phyloP scores from a whole-genome alignment of 371 early-diverging fungal genomes.

The Choanephora cucurbitarum region DNA sequence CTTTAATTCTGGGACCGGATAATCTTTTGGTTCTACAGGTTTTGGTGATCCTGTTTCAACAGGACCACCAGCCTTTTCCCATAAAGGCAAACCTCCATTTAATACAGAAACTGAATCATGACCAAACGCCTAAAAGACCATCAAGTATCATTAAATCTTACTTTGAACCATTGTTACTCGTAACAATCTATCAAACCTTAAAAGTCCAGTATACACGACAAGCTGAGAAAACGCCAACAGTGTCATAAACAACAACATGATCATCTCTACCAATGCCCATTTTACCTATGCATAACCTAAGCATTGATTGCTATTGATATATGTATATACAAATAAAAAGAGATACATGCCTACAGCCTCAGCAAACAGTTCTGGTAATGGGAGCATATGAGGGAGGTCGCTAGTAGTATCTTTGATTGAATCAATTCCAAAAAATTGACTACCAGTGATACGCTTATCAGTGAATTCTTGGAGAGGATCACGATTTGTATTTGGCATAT shows the following conservation, averaged over 20 bases:
- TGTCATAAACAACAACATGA: slow-evolving; percentile 81
- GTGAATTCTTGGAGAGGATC: slow-evolving; percentile 71
- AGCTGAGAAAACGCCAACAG: slow-evolving; percentile 68
- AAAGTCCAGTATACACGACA: slow-evolving; percentile 85
- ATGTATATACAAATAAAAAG: background rate
- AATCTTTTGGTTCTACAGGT: slow-evolving; percentile 27
- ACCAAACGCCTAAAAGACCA: slow-evolving; percentile 69
- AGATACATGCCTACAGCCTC: slow-evolving; percentile 55
- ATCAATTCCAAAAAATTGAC: slow-evolving; percentile 81
- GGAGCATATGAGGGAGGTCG: slow-evolving; percentile 82
- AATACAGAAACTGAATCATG: slow-evolving; percentile 83
- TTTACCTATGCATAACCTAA: slow-evolving; percentile 37
- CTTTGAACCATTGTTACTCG: background rate
- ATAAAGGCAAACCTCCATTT: slow-evolving; percentile 85
- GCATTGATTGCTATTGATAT: background rate
- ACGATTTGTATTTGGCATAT: slow-evolving; percentile 75
- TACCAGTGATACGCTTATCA: slow-evolving; percentile 53
- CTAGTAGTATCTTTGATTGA: slow-evolving; percentile 64
- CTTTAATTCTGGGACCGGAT: slow-evolving; percentile 47
- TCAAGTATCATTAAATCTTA: no score
- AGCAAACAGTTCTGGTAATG: slow-evolving; percentile 61
- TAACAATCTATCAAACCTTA: slow-evolving; percentile 44
- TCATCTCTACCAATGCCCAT: slow-evolving; percentile 72
- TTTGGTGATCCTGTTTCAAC: slow-evolving; percentile 24
- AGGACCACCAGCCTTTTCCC: slow-evolving; percentile 64